phyloP scores from a whole-genome alignment of 2,329 filamentous ascomycete genomes.

The Claviceps africana region DNA sequence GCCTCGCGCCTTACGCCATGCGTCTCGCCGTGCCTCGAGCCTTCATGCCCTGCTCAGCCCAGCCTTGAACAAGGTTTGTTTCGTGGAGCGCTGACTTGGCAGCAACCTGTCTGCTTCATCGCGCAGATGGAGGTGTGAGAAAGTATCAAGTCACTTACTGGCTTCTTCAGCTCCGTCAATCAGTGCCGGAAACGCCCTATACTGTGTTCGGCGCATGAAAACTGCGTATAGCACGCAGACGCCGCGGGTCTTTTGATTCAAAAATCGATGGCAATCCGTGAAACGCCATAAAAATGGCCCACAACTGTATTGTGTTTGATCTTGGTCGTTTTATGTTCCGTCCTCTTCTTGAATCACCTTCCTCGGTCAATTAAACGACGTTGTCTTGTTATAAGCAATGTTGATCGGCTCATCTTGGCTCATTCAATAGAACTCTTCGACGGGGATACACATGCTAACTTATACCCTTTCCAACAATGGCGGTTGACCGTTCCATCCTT shows the following conservation, averaged over 20 bases:
- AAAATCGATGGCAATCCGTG: background rate
- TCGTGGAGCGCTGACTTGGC: background rate
- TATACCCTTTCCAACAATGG: slow-evolving; percentile 22
- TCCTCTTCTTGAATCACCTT: background rate
- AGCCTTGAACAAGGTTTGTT: background rate
- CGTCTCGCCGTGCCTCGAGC: no score
- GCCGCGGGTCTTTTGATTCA: background rate
- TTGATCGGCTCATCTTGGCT: slow-evolving; percentile 6
- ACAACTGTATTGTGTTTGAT: background rate
- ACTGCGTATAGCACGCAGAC: background rate
- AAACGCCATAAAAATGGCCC: background rate
- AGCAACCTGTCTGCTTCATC: background rate
- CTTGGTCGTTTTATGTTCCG: background rate
- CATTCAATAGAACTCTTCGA: slow-evolving; percentile 6
- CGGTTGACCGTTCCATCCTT: slow-evolving; percentile 13
- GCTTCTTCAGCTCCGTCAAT: background rate
- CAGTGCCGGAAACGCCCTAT: background rate
- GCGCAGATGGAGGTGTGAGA: background rate
- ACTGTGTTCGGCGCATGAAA: background rate
- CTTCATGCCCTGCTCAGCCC: background rate
- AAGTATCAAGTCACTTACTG: slow-evolving; percentile 1
- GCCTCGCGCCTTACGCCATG: no score
- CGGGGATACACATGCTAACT: slow-evolving; percentile 23
- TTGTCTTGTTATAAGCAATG: background rate
- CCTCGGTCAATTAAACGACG: no score